Evolutionary conservation across 192 early-diverging fungal species (phyloP).

Genomic region (Allomyces arbusculus): DNA sequence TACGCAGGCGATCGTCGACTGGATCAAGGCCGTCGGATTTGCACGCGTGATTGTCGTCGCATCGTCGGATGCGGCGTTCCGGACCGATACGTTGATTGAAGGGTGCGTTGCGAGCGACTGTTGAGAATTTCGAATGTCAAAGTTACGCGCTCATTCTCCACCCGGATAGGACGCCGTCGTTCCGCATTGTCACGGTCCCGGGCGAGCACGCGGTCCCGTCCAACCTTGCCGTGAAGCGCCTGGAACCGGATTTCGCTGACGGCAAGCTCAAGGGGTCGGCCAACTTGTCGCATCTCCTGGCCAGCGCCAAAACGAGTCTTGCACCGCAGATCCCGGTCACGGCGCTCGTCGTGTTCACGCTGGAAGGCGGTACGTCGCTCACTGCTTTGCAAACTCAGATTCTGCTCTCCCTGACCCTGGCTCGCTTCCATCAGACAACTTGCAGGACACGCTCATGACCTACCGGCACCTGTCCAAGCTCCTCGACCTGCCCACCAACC

Average conservation of each 20-base stretch:
- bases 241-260: background rate
- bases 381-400: too few relatives aligned
- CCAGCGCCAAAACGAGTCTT: background rate
- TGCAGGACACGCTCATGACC: too few relatives aligned
- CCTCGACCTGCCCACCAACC: too few relatives aligned
- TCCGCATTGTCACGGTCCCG: background rate
- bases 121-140: too few relatives aligned
- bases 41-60: background rate
- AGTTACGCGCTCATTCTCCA: background rate
- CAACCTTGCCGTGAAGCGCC: too few relatives aligned
- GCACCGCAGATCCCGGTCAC: background rate
- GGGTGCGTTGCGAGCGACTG: background rate
- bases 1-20: background rate
- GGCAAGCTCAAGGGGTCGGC: background rate
- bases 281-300: background rate
- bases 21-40: background rate
- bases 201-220: background rate
- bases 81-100: background rate
- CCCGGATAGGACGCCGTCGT: background rate
- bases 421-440: too few relatives aligned
- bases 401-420: too few relatives aligned
- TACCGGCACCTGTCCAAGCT: too few relatives aligned
- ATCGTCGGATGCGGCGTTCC: background rate
- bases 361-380: background rate
- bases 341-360: background rate